Conservation (phyloP, 2,329 filamentous ascomycete species). For the Phoma sp. region DNA sequence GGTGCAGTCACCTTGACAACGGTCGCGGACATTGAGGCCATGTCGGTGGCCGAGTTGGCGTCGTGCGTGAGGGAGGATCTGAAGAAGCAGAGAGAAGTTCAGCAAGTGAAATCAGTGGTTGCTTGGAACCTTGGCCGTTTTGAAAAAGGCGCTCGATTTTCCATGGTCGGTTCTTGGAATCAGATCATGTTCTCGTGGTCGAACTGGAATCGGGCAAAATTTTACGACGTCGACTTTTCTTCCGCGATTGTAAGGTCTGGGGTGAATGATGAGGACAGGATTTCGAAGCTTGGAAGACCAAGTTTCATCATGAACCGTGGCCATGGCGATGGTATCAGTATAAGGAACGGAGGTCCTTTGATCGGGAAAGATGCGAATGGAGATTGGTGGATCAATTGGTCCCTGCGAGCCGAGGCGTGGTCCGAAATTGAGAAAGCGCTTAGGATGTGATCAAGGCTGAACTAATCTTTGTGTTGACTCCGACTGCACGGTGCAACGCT, state of each 20-base stretch:
- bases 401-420: background rate
- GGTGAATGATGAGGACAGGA: background rate
- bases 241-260: background rate
- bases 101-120: no score
- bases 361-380: background rate
- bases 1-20: slow-evolving; percentile 17
- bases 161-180: background rate
- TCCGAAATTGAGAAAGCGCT: background rate
- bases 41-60: slow-evolving; percentile 30
- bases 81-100: slow-evolving; percentile 12
- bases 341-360: background rate
- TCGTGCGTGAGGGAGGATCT: slow-evolving; percentile 31
- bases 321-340: background rate
- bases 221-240: slow-evolving; percentile 15
- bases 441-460: background rate
- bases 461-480: background rate
- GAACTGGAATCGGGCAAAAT: slow-evolving; percentile 13
- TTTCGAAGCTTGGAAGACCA: background rate
- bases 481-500: no score
- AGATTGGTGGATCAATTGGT: background rate
- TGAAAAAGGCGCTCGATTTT: background rate
- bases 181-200: background rate
- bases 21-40: slow-evolving; percentile 16
- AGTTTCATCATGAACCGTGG: background rate
- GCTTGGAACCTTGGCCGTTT: background rate